phyloP scores from a whole-genome alignment of 1,139 yeast species.

The Eremothecium cymbalariae region DNA sequence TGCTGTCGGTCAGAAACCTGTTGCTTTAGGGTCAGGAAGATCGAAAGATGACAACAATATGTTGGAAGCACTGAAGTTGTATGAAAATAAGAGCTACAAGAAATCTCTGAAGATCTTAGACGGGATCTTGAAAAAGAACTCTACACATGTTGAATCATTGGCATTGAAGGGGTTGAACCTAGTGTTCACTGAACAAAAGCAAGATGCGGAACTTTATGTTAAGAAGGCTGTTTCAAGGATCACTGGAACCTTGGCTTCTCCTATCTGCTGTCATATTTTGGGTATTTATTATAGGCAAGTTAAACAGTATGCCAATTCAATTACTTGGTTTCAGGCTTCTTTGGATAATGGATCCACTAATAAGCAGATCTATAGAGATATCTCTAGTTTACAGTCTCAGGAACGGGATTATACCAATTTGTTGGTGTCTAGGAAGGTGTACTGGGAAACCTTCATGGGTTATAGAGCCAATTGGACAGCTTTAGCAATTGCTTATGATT shows the following conservation, averaged over 20 bases:
- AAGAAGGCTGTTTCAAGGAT: constrained; percentile 54
- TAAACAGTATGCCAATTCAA: constrained; percentile 67
- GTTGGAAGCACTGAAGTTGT: constrained; percentile 72
- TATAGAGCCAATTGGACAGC: constrained; percentile 91
- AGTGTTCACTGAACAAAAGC: constrained; percentile 44
- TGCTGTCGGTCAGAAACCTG: constrained; percentile 8
- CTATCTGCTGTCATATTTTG: constrained; percentile 74
- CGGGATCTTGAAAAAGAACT: constrained; percentile 63
- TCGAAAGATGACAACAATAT: constrained; percentile 62
- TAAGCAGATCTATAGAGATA: constrained; percentile 71
- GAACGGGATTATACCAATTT: constrained; percentile 62
- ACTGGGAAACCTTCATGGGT: constrained; percentile 72
- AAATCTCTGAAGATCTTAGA: constrained; percentile 76
- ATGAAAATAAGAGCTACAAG: constrained; percentile 80
- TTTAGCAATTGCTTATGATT: constrained; percentile 76
- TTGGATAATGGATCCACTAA: constrained; percentile 73
- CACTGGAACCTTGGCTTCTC: constrained; percentile 38
- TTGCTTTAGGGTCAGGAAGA: constrained; percentile 10
- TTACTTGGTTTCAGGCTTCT: constrained; percentile 72
- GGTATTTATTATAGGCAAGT: constrained; percentile 75
- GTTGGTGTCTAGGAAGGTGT: constrained; percentile 54
- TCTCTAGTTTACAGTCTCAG: constrained; percentile 73
- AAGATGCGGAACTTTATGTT: constrained; percentile 60
- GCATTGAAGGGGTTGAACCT: constrained; percentile 77
- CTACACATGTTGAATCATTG: constrained; percentile 70